Conservation (phyloP, 768 basidiomycete species). For the Phanerochaete carnosa region DNA sequence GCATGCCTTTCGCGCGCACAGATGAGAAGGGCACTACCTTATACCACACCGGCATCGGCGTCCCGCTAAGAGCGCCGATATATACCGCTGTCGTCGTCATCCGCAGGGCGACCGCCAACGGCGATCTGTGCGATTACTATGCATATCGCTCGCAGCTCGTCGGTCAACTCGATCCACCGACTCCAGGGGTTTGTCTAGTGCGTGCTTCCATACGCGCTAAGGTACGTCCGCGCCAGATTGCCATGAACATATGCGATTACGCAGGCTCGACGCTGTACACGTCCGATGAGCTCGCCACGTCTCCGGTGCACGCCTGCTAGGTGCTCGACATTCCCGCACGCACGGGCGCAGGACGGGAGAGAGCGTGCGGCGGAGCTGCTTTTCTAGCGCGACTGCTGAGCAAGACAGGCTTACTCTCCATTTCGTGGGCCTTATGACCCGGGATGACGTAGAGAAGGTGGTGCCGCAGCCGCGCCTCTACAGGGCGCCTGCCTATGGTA, state of each 20-base stretch:
- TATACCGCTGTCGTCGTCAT: slow-evolving; percentile 10
- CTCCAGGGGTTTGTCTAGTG: background rate
- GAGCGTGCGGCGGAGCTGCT: background rate
- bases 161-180: background rate
- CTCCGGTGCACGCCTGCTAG: background rate
- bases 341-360: background rate
- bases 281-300: slow-evolving; percentile 1
- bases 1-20: slow-evolving; percentile 9
- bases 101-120: slow-evolving; percentile 7
- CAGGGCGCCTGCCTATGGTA: background rate
- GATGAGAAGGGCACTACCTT: background rate
- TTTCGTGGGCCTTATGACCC: background rate
- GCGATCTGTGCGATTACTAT: too few relatives aligned
- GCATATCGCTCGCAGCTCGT: too few relatives aligned
- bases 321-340: background rate
- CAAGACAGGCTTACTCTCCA: background rate
- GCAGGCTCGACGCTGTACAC: background rate
- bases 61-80: background rate
- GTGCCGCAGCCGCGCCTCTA: background rate
- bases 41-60: slow-evolving; percentile 9
- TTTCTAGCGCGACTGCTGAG: slow-evolving; percentile 6
- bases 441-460: background rate
- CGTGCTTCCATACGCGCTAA: background rate
- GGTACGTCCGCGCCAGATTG: background rate
- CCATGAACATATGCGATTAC: slow-evolving; percentile 4